Evolutionary conservation across 768 basidiomycete species (phyloP).

Genomic region (Hericium erinaceus): DNA sequence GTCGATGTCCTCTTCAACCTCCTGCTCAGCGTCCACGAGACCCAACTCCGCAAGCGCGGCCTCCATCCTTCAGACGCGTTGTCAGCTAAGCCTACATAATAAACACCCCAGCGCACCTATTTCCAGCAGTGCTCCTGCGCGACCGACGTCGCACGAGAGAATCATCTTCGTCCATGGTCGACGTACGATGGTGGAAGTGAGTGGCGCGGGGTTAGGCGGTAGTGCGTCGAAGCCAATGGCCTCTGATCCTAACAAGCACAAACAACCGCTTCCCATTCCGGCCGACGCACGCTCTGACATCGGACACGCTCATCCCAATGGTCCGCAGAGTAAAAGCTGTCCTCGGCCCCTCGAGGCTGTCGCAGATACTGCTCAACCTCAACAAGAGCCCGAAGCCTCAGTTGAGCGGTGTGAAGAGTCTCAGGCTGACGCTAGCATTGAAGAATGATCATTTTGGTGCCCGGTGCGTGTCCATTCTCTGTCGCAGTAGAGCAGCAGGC

Average conservation of each 20-base stretch:
- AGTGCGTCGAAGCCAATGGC: not conserved
- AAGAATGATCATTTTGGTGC: conserved; percentile 71
- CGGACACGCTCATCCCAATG: conserved; percentile 15
- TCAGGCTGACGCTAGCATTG: conserved; percentile 48
- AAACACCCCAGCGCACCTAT: conserved; percentile 37
- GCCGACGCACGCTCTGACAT: not conserved
- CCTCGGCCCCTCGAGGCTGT: conserved; percentile 46
- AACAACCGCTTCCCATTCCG: not conserved
- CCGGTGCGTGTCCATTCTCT: conserved; percentile 33
- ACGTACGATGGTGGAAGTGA: not conserved
- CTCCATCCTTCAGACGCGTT: conserved; percentile 47
- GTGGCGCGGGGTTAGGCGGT: not conserved
- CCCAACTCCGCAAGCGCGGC: conserved; percentile 67
- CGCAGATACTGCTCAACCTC: conserved; percentile 41
- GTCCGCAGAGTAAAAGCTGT: conserved; percentile 16
- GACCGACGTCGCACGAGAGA: conserved; percentile 48
- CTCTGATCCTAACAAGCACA: not conserved
- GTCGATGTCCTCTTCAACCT: conserved; percentile 66
- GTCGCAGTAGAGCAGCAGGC: not conserved
- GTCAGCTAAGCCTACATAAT: not conserved
- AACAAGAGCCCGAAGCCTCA: conserved; percentile 42
- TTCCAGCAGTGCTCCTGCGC: conserved; percentile 69
- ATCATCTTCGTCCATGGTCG: conserved; percentile 28
- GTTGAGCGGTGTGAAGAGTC: conserved; percentile 36
- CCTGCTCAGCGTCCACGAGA: conserved; percentile 38